Percentiles rank a stretch among this genome's conserved stretches.
phyloP scores from a whole-genome alignment of 2,329 filamentous ascomycete genomes.

The Chrysosporium keratinophilum region DNA sequence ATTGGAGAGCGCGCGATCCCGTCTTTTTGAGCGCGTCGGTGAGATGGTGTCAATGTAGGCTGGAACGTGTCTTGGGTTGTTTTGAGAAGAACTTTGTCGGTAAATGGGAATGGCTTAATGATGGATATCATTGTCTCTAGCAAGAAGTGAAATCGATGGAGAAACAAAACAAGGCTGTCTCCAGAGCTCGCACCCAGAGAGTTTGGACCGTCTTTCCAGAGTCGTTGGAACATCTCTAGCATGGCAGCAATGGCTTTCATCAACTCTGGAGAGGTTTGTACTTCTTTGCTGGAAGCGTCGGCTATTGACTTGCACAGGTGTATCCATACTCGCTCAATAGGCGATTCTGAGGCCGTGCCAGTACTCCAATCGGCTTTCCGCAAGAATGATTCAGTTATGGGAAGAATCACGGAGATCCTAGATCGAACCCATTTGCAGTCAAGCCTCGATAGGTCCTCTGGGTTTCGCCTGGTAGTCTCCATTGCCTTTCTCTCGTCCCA shows the following conservation, averaged over 20 bases:
- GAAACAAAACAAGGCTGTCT: slow-evolving; percentile 31
- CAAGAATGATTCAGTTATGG: slow-evolving; percentile 38
- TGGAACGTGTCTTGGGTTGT: slow-evolving; percentile 49
- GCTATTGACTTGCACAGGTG: slow-evolving; percentile 53
- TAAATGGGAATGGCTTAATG: slow-evolving; percentile 43
- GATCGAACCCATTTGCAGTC: slow-evolving; percentile 81
- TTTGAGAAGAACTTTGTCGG: slow-evolving; percentile 40
- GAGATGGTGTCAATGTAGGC: slow-evolving; percentile 31
- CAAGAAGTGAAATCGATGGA: slow-evolving; percentile 43
- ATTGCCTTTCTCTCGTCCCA: slow-evolving; percentile 69
- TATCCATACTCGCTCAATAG: slow-evolving; percentile 50
- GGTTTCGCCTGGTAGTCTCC: slow-evolving; percentile 46
- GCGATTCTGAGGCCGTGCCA: slow-evolving; percentile 29
- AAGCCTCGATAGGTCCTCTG: slow-evolving; percentile 70
- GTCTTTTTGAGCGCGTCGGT: slow-evolving; percentile 22
- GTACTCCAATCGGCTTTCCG: slow-evolving; percentile 40
- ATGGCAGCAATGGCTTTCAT: slow-evolving; percentile 66
- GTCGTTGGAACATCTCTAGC: slow-evolving; percentile 55
- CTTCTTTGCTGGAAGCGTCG: slow-evolving; percentile 63
- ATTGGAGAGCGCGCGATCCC: slow-evolving; percentile 29
- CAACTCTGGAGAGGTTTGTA: slow-evolving; percentile 77
- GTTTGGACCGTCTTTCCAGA: slow-evolving; percentile 56
- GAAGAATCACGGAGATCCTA: slow-evolving; percentile 57
- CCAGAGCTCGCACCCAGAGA: slow-evolving; percentile 27
- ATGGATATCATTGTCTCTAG: slow-evolving; percentile 41